Conservation (phyloP, 495 filamentous ascomycete species). For the Aspergillus diversus region DNA sequence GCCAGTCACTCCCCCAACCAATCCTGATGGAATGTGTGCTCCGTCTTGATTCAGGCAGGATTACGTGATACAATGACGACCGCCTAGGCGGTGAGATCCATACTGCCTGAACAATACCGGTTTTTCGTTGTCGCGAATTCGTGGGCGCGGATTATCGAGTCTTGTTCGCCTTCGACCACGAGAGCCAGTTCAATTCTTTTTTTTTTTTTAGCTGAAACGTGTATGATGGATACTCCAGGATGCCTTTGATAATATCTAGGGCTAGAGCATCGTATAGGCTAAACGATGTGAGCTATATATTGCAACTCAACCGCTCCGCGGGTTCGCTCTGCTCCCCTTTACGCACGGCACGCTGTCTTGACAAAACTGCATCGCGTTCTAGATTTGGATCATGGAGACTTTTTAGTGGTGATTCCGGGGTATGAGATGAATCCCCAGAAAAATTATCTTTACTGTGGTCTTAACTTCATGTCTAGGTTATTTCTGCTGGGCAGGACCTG, state of each 20-base stretch:
- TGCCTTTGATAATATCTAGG: constrained; percentile 33
- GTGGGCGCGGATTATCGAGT: background rate
- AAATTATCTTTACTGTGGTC: background rate
- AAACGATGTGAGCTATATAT: constrained; percentile 15
- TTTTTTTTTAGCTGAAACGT: constrained; percentile 9
- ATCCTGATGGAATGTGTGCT: too few relatives aligned
- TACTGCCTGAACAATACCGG: constrained; percentile 24
- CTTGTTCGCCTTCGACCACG: background rate
- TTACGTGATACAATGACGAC: background rate
- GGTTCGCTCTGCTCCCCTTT: constrained; percentile 6
- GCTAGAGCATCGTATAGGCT: constrained; percentile 29
- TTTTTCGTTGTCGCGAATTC: constrained; percentile 24
- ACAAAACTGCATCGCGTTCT: background rate
- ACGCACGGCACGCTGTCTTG: background rate
- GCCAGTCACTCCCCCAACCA: too few relatives aligned
- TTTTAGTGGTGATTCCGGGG: constrained; percentile 18
- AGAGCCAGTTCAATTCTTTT: background rate
- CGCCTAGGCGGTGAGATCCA: constrained; percentile 11
- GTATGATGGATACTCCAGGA: constrained; percentile 24
- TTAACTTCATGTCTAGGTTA: constrained; percentile 9
- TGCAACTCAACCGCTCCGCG: constrained; percentile 13
- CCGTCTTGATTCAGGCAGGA: too few relatives aligned
- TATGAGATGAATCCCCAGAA: background rate
- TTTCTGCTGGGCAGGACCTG: constrained; percentile 18
- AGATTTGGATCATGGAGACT: constrained; percentile 6